These are phyloP conservation scores for Naegleria lovaniensis DNA, from an alignment of 208 protist genomes.

Conservation along the genomic window DNA sequence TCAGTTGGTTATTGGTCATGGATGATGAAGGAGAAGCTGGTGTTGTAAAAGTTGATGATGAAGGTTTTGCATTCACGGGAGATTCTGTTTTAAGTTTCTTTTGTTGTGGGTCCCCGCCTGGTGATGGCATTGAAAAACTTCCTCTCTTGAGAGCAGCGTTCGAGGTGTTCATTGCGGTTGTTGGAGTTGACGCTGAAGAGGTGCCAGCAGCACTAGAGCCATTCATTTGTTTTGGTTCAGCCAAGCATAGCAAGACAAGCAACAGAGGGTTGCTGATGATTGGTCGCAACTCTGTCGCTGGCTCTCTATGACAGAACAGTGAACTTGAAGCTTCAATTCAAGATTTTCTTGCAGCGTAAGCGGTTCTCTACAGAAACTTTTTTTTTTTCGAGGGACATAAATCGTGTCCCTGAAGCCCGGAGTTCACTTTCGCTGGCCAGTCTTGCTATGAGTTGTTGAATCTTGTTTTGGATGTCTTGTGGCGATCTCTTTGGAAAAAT, in stretches of 20 bases:
- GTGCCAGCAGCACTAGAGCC: too few species aligned
- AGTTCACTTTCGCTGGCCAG: too few species aligned
- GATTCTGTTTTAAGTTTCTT: neutral
- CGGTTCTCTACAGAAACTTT: too few species aligned
- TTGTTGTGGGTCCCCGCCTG: neutral
- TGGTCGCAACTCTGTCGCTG: too few species aligned
- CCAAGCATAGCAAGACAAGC: too few species aligned
- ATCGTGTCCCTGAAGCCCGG: too few species aligned
- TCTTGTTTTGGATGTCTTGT: neutral
- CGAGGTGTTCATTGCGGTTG: neutral
- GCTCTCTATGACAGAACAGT: too few species aligned
- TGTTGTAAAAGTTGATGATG: neutral
- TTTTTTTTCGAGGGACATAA: too few species aligned
- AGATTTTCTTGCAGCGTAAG: too few species aligned
- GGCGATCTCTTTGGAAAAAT: neutral
- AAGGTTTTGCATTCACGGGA: neutral
- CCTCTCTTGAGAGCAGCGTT: neutral
- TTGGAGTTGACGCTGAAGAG: neutral
- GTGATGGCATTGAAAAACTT: neutral
- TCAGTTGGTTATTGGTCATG: neutral
- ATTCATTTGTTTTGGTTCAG: neutral
- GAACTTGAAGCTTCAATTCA: too few species aligned
- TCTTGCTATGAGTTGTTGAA: neutral
- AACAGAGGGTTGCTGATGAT: too few species aligned
- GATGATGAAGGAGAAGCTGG: neutral